A percentile compares a stretch with the other conserved stretches of the same genome.
These are phyloP conservation scores for Penstemon newberryi DNA, from an alignment of 257 asterid species.

Conservation along the genomic window DNA sequence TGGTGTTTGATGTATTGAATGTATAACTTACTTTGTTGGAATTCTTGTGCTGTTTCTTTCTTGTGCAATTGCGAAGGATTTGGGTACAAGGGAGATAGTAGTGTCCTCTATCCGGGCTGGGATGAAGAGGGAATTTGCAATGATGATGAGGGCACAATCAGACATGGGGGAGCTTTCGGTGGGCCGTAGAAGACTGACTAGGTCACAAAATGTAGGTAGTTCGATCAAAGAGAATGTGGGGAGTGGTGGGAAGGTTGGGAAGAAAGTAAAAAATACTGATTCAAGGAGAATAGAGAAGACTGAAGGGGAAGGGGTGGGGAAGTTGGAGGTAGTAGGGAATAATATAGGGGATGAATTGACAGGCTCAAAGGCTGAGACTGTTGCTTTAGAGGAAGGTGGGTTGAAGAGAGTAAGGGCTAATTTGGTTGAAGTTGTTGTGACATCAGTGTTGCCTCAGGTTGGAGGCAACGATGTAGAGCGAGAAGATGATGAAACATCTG, in stretches of 20 bases:
- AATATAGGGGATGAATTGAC: background rate
- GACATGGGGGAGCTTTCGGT: conserved; percentile 45
- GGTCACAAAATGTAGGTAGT: conserved; percentile 51
- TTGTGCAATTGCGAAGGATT: conserved; percentile 24
- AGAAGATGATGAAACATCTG: conserved; percentile 24
- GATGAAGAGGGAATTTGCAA: conserved; percentile 81
- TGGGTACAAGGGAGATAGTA: conserved; percentile 48
- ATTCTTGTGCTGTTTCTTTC: no score
- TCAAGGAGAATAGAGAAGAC: conserved; percentile 42
- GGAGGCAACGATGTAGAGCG: conserved; percentile 25
- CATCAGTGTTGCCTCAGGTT: conserved; percentile 28
- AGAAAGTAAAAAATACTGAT: conserved; percentile 25
- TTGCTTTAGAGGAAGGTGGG: conserved; percentile 26
- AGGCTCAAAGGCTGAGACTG: background rate
- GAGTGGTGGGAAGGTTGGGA: conserved; percentile 25
- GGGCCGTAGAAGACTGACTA: conserved; percentile 65
- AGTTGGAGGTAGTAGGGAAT: conserved; percentile 20
- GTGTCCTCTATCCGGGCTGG: conserved; percentile 73
- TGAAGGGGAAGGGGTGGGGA: conserved; percentile 29
- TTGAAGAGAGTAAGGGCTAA: conserved; percentile 1
- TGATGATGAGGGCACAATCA: conserved; percentile 72
- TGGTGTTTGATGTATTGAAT: no score
- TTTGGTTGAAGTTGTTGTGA: no score
- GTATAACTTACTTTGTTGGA: no score
- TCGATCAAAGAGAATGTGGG: conserved; percentile 29